These are phyloP conservation scores for Copromyces sp. DNA, from an alignment of 495 filamentous ascomycete genomes.

Conservation along the genomic window DNA sequence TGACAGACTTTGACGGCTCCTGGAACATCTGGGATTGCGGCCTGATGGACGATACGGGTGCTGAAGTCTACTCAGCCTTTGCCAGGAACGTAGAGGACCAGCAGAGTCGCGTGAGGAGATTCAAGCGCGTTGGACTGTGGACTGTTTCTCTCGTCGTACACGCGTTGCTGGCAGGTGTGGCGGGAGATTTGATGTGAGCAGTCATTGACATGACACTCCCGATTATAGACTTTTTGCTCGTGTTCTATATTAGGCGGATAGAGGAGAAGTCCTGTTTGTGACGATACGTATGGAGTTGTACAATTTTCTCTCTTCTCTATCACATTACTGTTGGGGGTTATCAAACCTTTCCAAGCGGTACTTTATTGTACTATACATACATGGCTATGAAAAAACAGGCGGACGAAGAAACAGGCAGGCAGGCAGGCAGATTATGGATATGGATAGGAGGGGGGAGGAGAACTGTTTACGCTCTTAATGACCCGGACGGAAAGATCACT, in stretches of 20 bases:
- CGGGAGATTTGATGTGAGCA: constrained; percentile 56
- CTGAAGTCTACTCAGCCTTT: constrained; percentile 89
- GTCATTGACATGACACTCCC: background rate
- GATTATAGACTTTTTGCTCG: background rate
- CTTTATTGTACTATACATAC: background rate
- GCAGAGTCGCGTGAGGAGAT: constrained; percentile 68
- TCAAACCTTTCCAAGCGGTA: background rate
- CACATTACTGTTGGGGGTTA: background rate
- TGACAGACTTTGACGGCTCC: constrained; percentile 82
- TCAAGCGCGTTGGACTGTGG: constrained; percentile 97
- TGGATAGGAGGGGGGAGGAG: background rate
- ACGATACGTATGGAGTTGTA: background rate
- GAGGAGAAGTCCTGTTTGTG: background rate
- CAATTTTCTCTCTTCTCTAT: constrained; percentile 4
- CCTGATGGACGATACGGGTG: constrained; percentile 89
- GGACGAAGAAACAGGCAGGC: background rate
- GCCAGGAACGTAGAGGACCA: constrained; percentile 79
- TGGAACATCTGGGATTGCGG: constrained; percentile 95
- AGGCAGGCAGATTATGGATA: background rate
- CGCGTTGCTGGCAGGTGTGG: constrained; percentile 91
- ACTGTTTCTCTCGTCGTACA: constrained; percentile 83
- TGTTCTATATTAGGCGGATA: background rate
- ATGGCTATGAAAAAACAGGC: background rate
- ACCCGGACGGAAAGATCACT: background rate
- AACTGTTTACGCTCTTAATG: background rate